phyloP scores from a whole-genome alignment of 2,329 filamentous ascomycete genomes.

The Scedosporium apiospermum region DNA sequence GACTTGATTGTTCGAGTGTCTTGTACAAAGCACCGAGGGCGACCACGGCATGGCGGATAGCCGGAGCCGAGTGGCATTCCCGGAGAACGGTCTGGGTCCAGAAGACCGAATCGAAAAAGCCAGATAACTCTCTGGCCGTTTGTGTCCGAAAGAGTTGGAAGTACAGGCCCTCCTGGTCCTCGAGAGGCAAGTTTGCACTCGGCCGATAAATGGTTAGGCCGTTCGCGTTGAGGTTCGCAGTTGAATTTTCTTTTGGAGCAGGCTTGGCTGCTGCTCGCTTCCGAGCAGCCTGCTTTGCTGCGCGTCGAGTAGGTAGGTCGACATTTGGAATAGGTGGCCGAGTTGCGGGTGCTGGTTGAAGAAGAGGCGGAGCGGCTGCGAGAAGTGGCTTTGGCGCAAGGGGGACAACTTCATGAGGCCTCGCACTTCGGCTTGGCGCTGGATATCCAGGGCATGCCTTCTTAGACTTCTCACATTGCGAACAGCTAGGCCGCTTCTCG shows the following conservation, averaged over 20 bases:
- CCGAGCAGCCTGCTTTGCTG: constrained; percentile 15
- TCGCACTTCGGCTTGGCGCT: constrained; percentile 39
- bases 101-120: constrained; percentile 57
- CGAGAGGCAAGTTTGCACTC: constrained; percentile 34
- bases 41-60: constrained; percentile 56
- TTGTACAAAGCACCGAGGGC: constrained; percentile 60
- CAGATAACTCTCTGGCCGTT: constrained; percentile 53
- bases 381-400: constrained; percentile 38
- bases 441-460: constrained; percentile 53
- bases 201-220: background rate
- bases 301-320: constrained; percentile 15
- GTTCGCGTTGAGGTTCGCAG: background rate
- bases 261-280: constrained; percentile 1
- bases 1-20: constrained; percentile 49
- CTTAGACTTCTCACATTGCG: constrained; percentile 49
- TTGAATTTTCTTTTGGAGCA: constrained; percentile 8
- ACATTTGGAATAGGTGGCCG: background rate
- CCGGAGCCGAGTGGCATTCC: constrained; percentile 51
- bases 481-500: constrained; percentile 50
- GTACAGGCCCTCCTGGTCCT: constrained; percentile 44
- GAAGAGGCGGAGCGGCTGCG: constrained; percentile 11
- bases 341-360: constrained; percentile 4
- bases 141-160: constrained; percentile 53
- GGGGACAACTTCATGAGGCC: constrained; percentile 34
- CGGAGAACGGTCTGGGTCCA: constrained; percentile 55